Conservation (phyloP, 805 yeast genomes). For the Myxozyma lipomycoides region DNA sequence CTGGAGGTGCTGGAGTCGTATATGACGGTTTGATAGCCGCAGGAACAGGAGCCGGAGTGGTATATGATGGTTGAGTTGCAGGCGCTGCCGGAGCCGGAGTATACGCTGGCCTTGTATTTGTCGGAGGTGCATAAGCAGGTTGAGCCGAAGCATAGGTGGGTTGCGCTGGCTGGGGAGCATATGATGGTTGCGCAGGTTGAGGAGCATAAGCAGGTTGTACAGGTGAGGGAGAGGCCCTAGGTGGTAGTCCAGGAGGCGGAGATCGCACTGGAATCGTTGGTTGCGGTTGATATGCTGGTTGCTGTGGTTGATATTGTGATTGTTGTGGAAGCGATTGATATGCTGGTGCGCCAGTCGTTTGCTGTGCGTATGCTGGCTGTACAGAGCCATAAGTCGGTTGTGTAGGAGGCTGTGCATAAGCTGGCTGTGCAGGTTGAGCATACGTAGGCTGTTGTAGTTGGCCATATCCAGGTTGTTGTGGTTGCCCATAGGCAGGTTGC, state of each 20-base stretch:
- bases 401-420: slow-evolving; percentile 1
- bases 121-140: slow-evolving; percentile 11
- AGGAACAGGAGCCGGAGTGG: slow-evolving; percentile 9
- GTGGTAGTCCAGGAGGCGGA: slow-evolving; percentile 23
- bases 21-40: slow-evolving; percentile 4
- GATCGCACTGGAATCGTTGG: slow-evolving; percentile 5
- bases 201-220: too few species aligned
- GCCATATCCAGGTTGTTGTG: slow-evolving; percentile 22
- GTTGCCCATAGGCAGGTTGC: not conserved
- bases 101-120: slow-evolving; percentile 2
- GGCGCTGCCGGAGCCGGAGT: slow-evolving; percentile 19
- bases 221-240: slow-evolving; percentile 8
- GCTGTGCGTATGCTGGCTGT: slow-evolving; percentile 1
- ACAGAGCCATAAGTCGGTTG: not conserved
- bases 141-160: slow-evolving; percentile 5
- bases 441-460: slow-evolving; percentile 9
- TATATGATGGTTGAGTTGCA: slow-evolving; percentile 3
- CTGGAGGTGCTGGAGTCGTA: not conserved
- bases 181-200: slow-evolving; percentile 9
- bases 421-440: slow-evolving; percentile 2
- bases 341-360: slow-evolving; percentile 3
- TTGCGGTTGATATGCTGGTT: slow-evolving; percentile 7
- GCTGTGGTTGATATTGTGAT: slow-evolving; percentile 5
- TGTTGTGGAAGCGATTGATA: slow-evolving; percentile 1
- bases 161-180: slow-evolving; percentile 4